phyloP scores from a whole-genome alignment of 352 stramenopile species.

The Phytophthora sp. region DNA sequence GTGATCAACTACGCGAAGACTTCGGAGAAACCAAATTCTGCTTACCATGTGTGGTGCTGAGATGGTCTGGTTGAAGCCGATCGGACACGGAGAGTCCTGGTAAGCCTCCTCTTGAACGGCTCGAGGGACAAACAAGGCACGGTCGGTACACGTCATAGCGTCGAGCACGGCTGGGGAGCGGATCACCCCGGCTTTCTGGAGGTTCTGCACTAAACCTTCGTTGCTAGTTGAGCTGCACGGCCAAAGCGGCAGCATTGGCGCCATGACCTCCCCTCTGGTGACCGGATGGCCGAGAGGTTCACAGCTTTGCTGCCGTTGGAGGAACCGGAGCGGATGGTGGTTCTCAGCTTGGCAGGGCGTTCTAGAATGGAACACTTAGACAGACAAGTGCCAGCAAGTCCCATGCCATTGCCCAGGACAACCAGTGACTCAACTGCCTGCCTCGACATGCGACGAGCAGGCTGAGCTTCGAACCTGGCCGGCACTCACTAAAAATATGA shows the following conservation, averaged over 20 bases:
- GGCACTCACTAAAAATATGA: slow-evolving; percentile 15
- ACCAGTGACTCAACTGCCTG: not conserved
- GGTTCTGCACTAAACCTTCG: slow-evolving; percentile 58
- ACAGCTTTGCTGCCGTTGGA: slow-evolving; percentile 18
- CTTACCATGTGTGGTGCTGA: slow-evolving; percentile 86
- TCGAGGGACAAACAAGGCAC: slow-evolving; percentile 69
- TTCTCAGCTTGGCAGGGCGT: slow-evolving; percentile 9
- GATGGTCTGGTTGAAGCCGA: slow-evolving; percentile 88
- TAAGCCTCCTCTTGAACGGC: slow-evolving; percentile 42
- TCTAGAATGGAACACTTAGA: slow-evolving; percentile 7
- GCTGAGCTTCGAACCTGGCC: slow-evolving; percentile 16
- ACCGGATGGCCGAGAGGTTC: not conserved
- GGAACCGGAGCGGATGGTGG: not conserved
- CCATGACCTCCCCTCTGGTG: slow-evolving; percentile 13
- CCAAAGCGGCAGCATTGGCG: slow-evolving; percentile 32
- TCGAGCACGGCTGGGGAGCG: slow-evolving; percentile 46
- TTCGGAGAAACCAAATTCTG: not conserved
- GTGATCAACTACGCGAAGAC: no score
- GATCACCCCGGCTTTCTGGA: slow-evolving; percentile 52
- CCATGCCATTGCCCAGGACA: not conserved
- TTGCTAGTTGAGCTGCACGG: slow-evolving; percentile 52
- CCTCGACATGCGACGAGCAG: not conserved
- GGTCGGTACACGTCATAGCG: slow-evolving; percentile 74
- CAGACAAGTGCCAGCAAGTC: not conserved
- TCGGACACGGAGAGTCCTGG: slow-evolving; percentile 75